Evolutionary conservation across 352 stramenopile species (phyloP).

Genomic region (Pythium periplocum): DNA sequence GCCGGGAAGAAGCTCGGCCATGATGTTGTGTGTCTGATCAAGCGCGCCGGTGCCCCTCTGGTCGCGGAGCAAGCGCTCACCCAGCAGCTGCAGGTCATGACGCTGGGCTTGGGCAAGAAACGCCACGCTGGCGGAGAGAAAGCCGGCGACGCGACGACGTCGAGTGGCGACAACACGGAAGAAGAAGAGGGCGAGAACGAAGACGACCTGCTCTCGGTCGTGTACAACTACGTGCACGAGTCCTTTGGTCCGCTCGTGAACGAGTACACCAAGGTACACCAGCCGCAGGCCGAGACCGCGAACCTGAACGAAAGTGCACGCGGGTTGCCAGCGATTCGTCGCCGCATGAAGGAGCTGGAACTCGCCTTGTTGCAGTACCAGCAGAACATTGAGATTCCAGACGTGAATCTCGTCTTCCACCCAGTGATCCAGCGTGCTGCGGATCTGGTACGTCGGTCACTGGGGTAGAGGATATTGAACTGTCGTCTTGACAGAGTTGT

Average conservation of each 20-base stretch:
- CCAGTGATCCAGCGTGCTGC: conserved; percentile 82
- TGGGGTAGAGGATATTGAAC: no score
- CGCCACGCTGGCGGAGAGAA: conserved; percentile 23
- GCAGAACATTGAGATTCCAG: conserved; percentile 93
- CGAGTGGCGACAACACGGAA: conserved; percentile 48
- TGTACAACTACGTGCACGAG: conserved; percentile 89
- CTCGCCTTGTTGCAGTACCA: conserved; percentile 92
- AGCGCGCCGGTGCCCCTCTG: conserved; percentile 64
- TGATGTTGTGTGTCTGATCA: conserved; percentile 86
- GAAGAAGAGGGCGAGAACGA: conserved; percentile 40
- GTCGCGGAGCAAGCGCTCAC: conserved; percentile 64
- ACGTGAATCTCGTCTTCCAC: conserved; percentile 88
- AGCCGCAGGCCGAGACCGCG: conserved; percentile 58
- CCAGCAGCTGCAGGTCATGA: conserved; percentile 86
- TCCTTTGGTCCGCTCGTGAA: conserved; percentile 83
- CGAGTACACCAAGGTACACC: conserved; percentile 82
- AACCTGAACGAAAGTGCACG: conserved; percentile 62
- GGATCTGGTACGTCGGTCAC: conserved; percentile 23
- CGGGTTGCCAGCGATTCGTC: conserved; percentile 82
- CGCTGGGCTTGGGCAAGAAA: conserved; percentile 61
- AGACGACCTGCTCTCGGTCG: conserved; percentile 66
- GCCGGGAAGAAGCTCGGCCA: conserved; percentile 52
- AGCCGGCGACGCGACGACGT: conserved; percentile 15
- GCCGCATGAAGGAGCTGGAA: conserved; percentile 92
- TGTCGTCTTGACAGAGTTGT: no score